Evolutionary conservation across 2,329 filamentous ascomycete genomes (phyloP).

Genomic region (Calonectria crousiana): DNA sequence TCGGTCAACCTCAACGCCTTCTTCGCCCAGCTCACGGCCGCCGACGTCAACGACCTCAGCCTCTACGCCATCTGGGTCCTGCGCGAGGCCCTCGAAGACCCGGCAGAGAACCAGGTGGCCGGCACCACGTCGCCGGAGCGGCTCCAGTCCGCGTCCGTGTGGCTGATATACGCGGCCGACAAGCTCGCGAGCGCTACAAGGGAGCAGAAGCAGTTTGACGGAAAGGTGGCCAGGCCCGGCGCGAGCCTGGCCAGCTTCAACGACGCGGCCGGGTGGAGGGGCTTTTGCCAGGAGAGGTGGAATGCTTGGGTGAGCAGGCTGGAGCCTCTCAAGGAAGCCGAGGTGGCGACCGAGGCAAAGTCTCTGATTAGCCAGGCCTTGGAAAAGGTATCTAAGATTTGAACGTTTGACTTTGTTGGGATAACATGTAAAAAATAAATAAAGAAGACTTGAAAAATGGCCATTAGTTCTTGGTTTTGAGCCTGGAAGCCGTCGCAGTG

Average conservation of each 20-base stretch:
- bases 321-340: background rate
- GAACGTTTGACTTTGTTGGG: background rate
- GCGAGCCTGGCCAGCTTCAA: conserved; percentile 13
- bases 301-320: conserved; percentile 23
- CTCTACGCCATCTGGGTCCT: conserved; percentile 36
- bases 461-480: too few species aligned
- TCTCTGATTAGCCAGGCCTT: background rate
- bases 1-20: conserved; percentile 33
- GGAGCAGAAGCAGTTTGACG: conserved; percentile 34
- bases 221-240: conserved; percentile 31
- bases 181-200: background rate
- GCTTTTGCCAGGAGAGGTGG: conserved; percentile 32
- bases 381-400: background rate
- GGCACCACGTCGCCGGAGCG: background rate
- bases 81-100: conserved; percentile 34
- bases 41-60: conserved; percentile 25
- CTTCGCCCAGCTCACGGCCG: conserved; percentile 30
- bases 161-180: conserved; percentile 30
- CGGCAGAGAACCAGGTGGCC: conserved; percentile 16
- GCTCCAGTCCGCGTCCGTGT: conserved; percentile 24
- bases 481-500: too few species aligned
- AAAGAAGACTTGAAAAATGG: background rate
- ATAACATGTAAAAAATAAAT: background rate
- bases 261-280: conserved; percentile 29
- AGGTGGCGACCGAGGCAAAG: background rate